These are phyloP conservation scores for Histomonas meleagridis DNA, from an alignment of 208 protist species.

Conservation along the genomic window DNA sequence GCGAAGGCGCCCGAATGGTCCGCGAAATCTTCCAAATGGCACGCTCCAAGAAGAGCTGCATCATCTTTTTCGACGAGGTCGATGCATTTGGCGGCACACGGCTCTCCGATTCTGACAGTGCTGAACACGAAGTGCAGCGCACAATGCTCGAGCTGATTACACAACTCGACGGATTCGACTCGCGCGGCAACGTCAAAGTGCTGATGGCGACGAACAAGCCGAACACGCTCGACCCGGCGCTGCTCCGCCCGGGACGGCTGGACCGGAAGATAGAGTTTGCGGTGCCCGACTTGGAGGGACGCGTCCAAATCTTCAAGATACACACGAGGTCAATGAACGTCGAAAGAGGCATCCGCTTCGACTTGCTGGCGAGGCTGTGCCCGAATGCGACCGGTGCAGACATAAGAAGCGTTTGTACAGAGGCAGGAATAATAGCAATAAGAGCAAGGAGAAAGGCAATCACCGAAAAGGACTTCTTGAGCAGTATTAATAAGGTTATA, in stretches of 20 bases:
- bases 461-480: conserved; percentile 92
- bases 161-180: conserved; percentile 98
- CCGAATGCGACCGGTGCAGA: conserved; percentile 83
- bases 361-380: conserved; percentile 92
- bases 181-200: conserved; percentile 94
- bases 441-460: conserved; percentile 90
- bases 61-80: conserved; percentile 99
- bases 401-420: conserved; percentile 84
- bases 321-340: conserved; percentile 89
- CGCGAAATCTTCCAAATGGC: conserved; percentile 98
- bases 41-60: conserved; percentile 90
- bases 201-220: conserved; percentile 99
- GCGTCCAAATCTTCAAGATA: conserved; percentile 82
- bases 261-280: conserved; percentile 97
- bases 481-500: conserved; percentile 99
- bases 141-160: conserved; percentile 99
- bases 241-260: conserved; percentile 93
- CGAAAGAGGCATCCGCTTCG: conserved; percentile 80
- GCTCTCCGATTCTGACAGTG: conserved; percentile 66
- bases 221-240: conserved; percentile 96
- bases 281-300: conserved; percentile 92
- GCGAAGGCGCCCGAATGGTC: conserved; percentile 70
- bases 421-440: conserved; percentile 99
- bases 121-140: conserved; percentile 93
- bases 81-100: conserved; percentile 90